These are phyloP conservation scores for Annulohypoxylon truncatum DNA, from an alignment of 2,329 filamentous ascomycete species.

Conservation along the genomic window DNA sequence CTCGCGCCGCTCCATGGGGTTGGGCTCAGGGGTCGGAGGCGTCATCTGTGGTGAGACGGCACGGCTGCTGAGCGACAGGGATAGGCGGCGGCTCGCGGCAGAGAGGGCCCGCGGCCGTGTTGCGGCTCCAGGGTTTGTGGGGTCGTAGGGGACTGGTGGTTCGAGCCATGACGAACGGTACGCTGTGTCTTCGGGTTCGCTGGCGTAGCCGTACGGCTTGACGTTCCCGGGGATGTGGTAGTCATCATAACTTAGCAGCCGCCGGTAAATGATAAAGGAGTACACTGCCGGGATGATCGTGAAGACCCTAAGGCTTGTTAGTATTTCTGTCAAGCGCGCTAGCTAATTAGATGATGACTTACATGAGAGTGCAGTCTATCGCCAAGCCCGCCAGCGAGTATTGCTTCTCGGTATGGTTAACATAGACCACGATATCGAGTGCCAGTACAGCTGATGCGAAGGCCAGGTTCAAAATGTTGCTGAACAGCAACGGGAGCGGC, in stretches of 20 bases:
- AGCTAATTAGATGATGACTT: slow-evolving; percentile 41
- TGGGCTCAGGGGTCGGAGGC: slow-evolving; percentile 22
- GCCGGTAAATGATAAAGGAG: slow-evolving; percentile 60
- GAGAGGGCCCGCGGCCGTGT: slow-evolving; percentile 42
- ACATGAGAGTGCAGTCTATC: slow-evolving; percentile 63
- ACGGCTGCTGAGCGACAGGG: slow-evolving; percentile 39
- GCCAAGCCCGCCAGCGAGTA: slow-evolving; percentile 63
- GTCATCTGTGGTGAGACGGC: slow-evolving; percentile 27
- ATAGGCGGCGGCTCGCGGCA: slow-evolving; percentile 41
- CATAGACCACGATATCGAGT: slow-evolving; percentile 65
- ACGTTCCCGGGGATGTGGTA: slow-evolving; percentile 62
- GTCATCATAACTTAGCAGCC: slow-evolving; percentile 61
- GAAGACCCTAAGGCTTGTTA: slow-evolving; percentile 52
- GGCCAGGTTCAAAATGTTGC: slow-evolving; percentile 62
- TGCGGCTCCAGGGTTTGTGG: slow-evolving; percentile 27
- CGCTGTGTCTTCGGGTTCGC: slow-evolving; percentile 44
- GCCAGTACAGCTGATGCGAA: slow-evolving; percentile 60
- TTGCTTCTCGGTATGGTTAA: slow-evolving; percentile 56
- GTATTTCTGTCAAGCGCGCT: neutral
- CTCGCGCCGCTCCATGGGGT: slow-evolving; percentile 32
- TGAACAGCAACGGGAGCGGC: slow-evolving; percentile 65
- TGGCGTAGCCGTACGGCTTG: slow-evolving; percentile 60
- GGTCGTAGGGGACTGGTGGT: slow-evolving; percentile 43
- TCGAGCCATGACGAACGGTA: slow-evolving; percentile 38
- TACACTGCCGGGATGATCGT: slow-evolving; percentile 60